Evolutionary conservation across 768 basidiomycete species (phyloP).

Genomic region (Dacryopinax spathularia): DNA sequence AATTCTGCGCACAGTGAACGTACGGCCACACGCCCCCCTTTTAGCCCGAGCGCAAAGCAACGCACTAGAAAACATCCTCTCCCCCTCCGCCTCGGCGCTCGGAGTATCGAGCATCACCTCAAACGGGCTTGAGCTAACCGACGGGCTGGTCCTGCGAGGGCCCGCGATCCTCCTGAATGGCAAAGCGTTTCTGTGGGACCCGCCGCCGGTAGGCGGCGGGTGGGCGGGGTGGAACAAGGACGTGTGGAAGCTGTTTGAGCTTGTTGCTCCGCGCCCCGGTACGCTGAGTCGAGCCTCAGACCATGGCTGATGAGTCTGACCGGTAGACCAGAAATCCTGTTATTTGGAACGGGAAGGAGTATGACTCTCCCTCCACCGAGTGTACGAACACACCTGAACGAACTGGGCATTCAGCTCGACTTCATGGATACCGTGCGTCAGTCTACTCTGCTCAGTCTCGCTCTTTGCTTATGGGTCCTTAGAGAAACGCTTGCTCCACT

Average conservation of each 20-base stretch:
- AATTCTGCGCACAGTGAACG: too few species aligned
- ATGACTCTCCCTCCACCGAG: slow-evolving; percentile 54
- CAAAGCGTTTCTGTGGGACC: slow-evolving; percentile 82
- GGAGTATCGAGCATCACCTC: slow-evolving; percentile 53
- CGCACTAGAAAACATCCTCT: background rate
- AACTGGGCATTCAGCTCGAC: slow-evolving; percentile 75
- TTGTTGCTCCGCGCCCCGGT: slow-evolving; percentile 79
- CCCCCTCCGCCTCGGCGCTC: slow-evolving; percentile 39
- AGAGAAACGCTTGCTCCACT: slow-evolving; percentile 87
- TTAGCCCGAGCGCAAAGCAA: background rate
- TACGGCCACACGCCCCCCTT: background rate
- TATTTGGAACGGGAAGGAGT: slow-evolving; percentile 73
- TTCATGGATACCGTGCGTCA: slow-evolving; percentile 57
- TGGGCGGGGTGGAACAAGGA: slow-evolving; percentile 63
- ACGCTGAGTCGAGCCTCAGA: slow-evolving; percentile 16
- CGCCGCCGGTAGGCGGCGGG: slow-evolving; percentile 32
- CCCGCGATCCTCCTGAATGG: slow-evolving; percentile 77
- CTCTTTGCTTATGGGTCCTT: background rate
- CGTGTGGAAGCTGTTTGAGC: slow-evolving; percentile 67
- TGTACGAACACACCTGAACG: slow-evolving; percentile 51
- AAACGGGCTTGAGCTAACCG: slow-evolving; percentile 53
- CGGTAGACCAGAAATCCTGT: slow-evolving; percentile 56
- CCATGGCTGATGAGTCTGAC: background rate
- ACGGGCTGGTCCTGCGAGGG: slow-evolving; percentile 62
- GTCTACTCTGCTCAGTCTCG: background rate